Percentiles rank a stretch among this genome's conserved stretches.
Conservation (phyloP, 257 asterid species). For the Misopates orontium region DNA sequence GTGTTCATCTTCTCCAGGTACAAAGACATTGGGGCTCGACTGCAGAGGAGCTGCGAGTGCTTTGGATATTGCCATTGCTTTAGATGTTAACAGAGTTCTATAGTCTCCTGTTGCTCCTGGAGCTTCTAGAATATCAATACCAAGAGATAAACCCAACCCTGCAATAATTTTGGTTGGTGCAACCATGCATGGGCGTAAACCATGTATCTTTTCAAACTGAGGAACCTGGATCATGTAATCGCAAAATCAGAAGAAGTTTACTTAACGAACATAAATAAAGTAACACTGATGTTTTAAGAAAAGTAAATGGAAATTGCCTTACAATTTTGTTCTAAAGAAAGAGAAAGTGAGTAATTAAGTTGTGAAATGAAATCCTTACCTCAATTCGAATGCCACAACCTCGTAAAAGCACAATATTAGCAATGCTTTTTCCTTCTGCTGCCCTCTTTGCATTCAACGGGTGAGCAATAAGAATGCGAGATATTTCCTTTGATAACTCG, state of each 20-base stretch:
- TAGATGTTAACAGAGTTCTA: slow-evolving; percentile 83
- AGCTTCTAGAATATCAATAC: slow-evolving; percentile 94
- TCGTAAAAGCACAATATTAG: slow-evolving; percentile 83
- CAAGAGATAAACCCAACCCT: slow-evolving; percentile 95
- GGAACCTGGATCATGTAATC: slow-evolving; percentile 63
- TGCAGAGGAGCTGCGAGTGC: slow-evolving; percentile 83
- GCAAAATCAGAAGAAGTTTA: no score
- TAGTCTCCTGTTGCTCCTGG: slow-evolving; percentile 98
- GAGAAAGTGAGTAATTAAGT: slow-evolving; percentile 8
- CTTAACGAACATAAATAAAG: not conserved
- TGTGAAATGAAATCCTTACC: slow-evolving; percentile 39
- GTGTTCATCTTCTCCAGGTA: slow-evolving; percentile 90
- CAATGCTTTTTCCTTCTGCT: slow-evolving; percentile 84
- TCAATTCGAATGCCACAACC: slow-evolving; percentile 99
- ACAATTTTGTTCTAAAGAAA: slow-evolving; percentile 7
- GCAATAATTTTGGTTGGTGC: slow-evolving; percentile 98
- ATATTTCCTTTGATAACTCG: slow-evolving; percentile 82
- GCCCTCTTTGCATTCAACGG: slow-evolving; percentile 74
- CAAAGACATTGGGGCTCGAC: slow-evolving; percentile 72
- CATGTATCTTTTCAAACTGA: slow-evolving; percentile 69
- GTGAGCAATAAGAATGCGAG: slow-evolving; percentile 72
- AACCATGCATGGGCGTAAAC: slow-evolving; percentile 90
- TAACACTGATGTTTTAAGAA: no score
- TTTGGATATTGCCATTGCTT: slow-evolving; percentile 80
- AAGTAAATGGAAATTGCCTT: no score